These are phyloP conservation scores for Xylaria castorea DNA, from an alignment of 495 filamentous ascomycete genomes.

Conservation along the genomic window DNA sequence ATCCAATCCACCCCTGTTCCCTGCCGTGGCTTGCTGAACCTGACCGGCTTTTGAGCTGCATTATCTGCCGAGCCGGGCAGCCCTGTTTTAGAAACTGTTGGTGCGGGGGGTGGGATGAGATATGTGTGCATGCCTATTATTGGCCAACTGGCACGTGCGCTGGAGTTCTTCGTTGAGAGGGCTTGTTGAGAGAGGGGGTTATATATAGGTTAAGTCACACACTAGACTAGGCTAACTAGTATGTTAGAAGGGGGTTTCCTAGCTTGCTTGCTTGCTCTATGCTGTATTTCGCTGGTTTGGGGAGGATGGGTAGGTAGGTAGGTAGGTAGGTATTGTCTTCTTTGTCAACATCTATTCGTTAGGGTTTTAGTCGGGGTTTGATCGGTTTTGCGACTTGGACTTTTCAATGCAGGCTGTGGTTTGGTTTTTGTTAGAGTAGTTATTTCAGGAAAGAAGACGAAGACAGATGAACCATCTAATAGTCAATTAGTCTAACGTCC, in stretches of 20 bases:
- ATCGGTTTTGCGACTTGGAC: background rate
- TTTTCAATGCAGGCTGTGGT: background rate
- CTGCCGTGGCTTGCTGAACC: constrained; percentile 3
- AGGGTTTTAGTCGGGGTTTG: background rate
- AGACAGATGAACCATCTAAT: background rate
- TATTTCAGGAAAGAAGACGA: background rate
- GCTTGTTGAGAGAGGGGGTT: background rate
- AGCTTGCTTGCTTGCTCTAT: background rate
- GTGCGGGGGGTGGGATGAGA: background rate
- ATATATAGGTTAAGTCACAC: background rate
- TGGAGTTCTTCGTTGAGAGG: background rate
- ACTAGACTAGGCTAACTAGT: too few species aligned
- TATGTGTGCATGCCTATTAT: background rate
- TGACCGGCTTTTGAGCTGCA: background rate
- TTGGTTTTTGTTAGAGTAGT: background rate
- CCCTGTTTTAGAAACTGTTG: constrained; percentile 9
- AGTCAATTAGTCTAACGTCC: background rate
- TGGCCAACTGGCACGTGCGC: background rate
- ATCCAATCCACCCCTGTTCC: background rate
- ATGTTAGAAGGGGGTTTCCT: background rate
- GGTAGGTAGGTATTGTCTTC: background rate
- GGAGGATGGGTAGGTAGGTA: too few species aligned
- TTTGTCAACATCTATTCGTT: background rate
- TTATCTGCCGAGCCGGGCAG: background rate
- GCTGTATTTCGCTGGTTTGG: background rate